Percentiles rank a stretch among this genome's conserved stretches.
Evolutionary conservation across 495 filamentous ascomycete species (phyloP).

Genomic region (Podospora sp.): DNA sequence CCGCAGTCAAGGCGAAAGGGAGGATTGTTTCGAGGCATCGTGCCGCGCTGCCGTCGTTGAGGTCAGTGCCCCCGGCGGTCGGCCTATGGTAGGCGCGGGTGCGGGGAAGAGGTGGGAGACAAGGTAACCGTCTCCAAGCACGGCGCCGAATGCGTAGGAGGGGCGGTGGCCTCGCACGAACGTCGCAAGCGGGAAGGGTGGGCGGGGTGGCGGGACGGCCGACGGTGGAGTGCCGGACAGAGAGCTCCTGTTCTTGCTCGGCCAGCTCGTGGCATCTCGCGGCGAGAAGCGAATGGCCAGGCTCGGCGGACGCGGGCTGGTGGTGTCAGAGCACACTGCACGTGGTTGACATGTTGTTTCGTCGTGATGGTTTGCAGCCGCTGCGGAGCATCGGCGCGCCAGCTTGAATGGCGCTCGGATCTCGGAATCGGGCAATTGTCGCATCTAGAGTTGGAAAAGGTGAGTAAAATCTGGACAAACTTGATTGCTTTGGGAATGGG

Average conservation of each 20-base stretch:
- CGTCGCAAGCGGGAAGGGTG: constrained; percentile 1
- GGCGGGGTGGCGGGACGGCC: background rate
- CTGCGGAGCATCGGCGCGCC: background rate
- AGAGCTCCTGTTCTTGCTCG: background rate
- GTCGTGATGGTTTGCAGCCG: background rate
- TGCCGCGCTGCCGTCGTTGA: constrained; percentile 9
- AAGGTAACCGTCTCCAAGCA: constrained; percentile 8
- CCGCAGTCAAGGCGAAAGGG: constrained; percentile 11
- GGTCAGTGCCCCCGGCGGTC: constrained; percentile 13
- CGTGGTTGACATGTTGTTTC: constrained; percentile 1
- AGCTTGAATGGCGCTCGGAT: constrained; percentile 17
- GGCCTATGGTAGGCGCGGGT: background rate
- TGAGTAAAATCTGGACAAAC: background rate
- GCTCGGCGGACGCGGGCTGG: background rate
- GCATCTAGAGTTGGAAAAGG: background rate
- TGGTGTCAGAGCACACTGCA: constrained; percentile 7
- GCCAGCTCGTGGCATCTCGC: background rate
- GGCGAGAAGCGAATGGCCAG: background rate
- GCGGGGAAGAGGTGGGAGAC: constrained; percentile 1
- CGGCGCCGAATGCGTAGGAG: background rate
- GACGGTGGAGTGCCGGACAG: background rate
- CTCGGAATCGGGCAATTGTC: constrained; percentile 3
- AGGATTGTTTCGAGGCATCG: constrained; percentile 6
- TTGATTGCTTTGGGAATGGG: background rate
- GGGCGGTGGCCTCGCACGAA: background rate